Conservation (phyloP, 768 basidiomycete genomes). For the Rhizopogon salebrosus region DNA sequence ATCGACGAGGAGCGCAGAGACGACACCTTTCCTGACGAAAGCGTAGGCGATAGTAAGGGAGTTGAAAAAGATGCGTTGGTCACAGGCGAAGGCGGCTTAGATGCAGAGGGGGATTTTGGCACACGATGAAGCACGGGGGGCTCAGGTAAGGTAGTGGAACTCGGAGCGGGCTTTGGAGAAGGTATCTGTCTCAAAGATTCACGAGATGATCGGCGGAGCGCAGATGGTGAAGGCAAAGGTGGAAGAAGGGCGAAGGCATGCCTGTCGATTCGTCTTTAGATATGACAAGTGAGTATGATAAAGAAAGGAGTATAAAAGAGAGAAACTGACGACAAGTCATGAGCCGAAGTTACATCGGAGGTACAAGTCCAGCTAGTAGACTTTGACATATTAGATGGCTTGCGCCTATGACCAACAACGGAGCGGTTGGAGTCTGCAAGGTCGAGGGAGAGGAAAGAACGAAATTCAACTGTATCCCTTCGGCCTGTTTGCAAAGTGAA, state of each 20-base stretch:
- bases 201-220: slow-evolving; percentile 29
- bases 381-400: slow-evolving; percentile 24
- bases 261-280: slow-evolving; percentile 20
- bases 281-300: slow-evolving; percentile 1
- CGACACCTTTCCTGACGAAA: slow-evolving; percentile 10
- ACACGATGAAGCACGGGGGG: slow-evolving; percentile 6
- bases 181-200: slow-evolving; percentile 47
- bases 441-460: slow-evolving; percentile 68
- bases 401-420: slow-evolving; percentile 33
- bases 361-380: slow-evolving; percentile 26
- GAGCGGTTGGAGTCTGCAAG: slow-evolving; percentile 48
- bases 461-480: slow-evolving; percentile 34
- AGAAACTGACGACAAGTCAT: slow-evolving; percentile 13
- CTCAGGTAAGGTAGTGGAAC: slow-evolving; percentile 43
- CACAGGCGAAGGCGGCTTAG: slow-evolving; percentile 2
- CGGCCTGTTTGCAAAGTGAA: slow-evolving; percentile 39
- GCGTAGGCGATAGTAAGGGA: slow-evolving; percentile 11
- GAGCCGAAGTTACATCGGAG: slow-evolving; percentile 5
- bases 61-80: slow-evolving; percentile 16
- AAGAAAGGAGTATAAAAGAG: slow-evolving; percentile 1
- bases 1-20: slow-evolving; percentile 30
- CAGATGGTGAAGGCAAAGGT: slow-evolving; percentile 4
- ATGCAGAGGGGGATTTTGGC: background rate
- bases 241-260: slow-evolving; percentile 10
- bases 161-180: slow-evolving; percentile 54